Conservation (phyloP, 371 early-diverging fungal genomes). For the Rhizopus delemar region DNA sequence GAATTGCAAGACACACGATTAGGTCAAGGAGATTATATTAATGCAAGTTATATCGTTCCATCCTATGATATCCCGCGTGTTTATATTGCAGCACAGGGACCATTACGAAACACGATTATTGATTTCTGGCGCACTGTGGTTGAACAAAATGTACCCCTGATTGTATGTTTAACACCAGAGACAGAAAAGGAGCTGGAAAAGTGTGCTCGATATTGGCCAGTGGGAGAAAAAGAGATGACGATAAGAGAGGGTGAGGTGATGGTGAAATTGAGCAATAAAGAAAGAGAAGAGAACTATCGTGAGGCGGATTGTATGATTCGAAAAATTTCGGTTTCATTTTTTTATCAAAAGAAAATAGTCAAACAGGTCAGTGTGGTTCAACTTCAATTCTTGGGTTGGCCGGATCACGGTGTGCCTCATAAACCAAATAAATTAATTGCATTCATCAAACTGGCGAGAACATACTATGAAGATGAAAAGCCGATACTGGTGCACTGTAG, state of each 20-base stretch:
- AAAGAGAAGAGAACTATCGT: conserved; percentile 9
- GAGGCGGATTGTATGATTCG: conserved; percentile 19
- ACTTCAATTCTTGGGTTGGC: conserved; percentile 86
- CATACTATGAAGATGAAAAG: conserved; percentile 24
- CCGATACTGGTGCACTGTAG: conserved; percentile 80
- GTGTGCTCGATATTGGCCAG: conserved; percentile 81
- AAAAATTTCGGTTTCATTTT: conserved; percentile 12
- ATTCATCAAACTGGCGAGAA: conserved; percentile 43
- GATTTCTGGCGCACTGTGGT: conserved; percentile 93
- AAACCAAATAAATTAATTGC: conserved; percentile 46
- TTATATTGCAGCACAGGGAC: conserved; percentile 94
- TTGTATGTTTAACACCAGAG: conserved; percentile 87
- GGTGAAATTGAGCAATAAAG: conserved; percentile 10
- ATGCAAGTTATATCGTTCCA: conserved; percentile 66
- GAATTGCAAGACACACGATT: conserved; percentile 22
- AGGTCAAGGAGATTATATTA: conserved; percentile 73
- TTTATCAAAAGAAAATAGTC: conserved; percentile 20
- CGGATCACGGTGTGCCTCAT: conserved; percentile 81
- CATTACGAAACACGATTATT: conserved; percentile 69
- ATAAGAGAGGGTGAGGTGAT: conserved; percentile 6
- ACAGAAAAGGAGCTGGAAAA: conserved; percentile 70
- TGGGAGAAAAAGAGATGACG: conserved; percentile 16
- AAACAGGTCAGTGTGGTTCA: conserved; percentile 55
- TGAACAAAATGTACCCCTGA: conserved; percentile 70
- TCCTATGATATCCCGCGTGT: conserved; percentile 36